phyloP scores from a whole-genome alignment of 768 basidiomycete genomes.

The Hypsizygus marmoreus region DNA sequence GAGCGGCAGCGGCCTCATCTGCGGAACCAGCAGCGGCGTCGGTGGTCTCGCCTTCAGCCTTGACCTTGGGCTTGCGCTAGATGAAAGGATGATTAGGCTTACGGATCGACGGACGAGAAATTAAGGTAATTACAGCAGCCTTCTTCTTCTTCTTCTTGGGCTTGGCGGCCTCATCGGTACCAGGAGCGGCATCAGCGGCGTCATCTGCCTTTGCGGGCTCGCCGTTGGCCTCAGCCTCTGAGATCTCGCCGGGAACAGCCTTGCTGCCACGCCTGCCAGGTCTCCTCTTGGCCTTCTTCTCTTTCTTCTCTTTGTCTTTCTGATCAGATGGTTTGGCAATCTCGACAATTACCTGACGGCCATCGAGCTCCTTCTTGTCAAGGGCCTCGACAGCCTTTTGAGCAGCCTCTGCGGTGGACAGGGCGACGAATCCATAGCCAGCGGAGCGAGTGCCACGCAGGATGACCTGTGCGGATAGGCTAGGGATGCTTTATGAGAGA shows the following conservation, averaged over 20 bases:
- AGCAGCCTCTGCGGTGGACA: slow-evolving; percentile 79
- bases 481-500: slow-evolving; percentile 33
- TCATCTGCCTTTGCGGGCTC: slow-evolving; percentile 63
- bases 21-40: slow-evolving; percentile 38
- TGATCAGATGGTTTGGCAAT: slow-evolving; percentile 89
- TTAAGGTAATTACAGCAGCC: slow-evolving; percentile 47
- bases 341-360: slow-evolving; percentile 88
- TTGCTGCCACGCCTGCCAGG: slow-evolving; percentile 85
- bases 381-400: slow-evolving; percentile 84
- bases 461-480: slow-evolving; percentile 85
- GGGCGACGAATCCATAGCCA: slow-evolving; percentile 92
- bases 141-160: slow-evolving; percentile 88
- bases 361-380: slow-evolving; percentile 87
- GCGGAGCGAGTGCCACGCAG: slow-evolving; percentile 82
- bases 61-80: slow-evolving; percentile 69
- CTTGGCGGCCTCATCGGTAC: slow-evolving; percentile 70
- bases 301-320: slow-evolving; percentile 82
- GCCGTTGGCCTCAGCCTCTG: slow-evolving; percentile 87
- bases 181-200: slow-evolving; percentile 50
- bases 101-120: slow-evolving; percentile 15
- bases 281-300: slow-evolving; percentile 77
- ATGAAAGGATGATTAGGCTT: no score
- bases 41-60: slow-evolving; percentile 38
- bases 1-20: slow-evolving; percentile 38
- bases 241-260: slow-evolving; percentile 86